phyloP scores from a whole-genome alignment of 2,329 filamentous ascomycete species.

The Epichloe hybrida region DNA sequence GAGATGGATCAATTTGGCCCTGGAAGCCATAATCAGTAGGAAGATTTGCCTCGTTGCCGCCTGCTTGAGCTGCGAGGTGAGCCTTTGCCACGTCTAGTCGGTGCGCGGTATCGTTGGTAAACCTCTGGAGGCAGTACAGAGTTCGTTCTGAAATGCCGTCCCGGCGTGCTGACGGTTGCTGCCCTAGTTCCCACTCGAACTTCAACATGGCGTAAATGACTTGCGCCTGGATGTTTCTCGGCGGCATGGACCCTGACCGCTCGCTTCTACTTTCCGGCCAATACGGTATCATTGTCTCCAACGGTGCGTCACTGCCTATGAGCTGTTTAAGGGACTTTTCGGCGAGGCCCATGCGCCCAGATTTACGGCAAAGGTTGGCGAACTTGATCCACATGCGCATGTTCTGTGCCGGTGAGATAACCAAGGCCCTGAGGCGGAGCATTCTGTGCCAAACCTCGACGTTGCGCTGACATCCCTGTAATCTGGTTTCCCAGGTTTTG shows the following conservation, averaged over 20 bases:
- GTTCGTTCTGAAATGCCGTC: slow-evolving; percentile 39
- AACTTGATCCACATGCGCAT: slow-evolving; percentile 99
- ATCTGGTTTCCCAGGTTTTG: slow-evolving; percentile 85
- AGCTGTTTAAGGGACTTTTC: slow-evolving; percentile 89
- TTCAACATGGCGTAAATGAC: slow-evolving; percentile 96
- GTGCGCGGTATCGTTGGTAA: slow-evolving; percentile 45
- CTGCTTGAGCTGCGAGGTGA: slow-evolving; percentile 33
- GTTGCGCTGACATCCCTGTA: slow-evolving; percentile 91
- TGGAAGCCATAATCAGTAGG: slow-evolving; percentile 37
- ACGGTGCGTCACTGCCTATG: slow-evolving; percentile 55
- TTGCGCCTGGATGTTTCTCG: slow-evolving; percentile 49
- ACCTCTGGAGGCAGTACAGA: slow-evolving; percentile 44
- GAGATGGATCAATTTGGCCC: slow-evolving; percentile 28
- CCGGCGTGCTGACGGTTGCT: slow-evolving; percentile 34
- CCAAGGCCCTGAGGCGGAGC: slow-evolving; percentile 84
- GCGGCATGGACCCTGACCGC: slow-evolving; percentile 8
- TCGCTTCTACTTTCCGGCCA: slow-evolving; percentile 31
- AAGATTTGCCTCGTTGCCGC: slow-evolving; percentile 29
- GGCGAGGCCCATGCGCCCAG: slow-evolving; percentile 81
- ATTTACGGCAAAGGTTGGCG: slow-evolving; percentile 94
- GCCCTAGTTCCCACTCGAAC: slow-evolving; percentile 84
- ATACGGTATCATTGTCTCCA: slow-evolving; percentile 48
- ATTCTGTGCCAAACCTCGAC: slow-evolving; percentile 98
- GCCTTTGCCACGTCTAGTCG: slow-evolving; percentile 39
- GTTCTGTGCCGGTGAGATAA: slow-evolving; percentile 84